Evolutionary conservation across 441 rosid species (phyloP), one percentile per base, ranked within the genome.

Genomic region (Arabidopsis lyrata): DNA sequence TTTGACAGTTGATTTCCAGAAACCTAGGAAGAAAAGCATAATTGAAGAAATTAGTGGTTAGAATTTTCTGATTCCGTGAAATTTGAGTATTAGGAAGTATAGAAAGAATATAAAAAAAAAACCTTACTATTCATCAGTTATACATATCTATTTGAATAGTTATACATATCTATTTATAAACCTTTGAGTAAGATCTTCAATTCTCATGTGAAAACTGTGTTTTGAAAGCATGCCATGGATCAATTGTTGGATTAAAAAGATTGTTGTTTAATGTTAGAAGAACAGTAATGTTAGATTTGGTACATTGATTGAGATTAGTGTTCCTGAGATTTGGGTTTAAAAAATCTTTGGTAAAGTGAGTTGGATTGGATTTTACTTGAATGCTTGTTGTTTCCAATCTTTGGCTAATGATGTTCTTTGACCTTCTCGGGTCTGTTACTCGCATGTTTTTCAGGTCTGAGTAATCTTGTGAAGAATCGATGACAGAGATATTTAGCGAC

Each of bases 401-500:
- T 50, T 66, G 49, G 20, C 41, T 34, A 59, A 49, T 70, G 49
- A 31, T 14, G 16, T 22, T 49, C 10, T 34, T 74, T 60, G 34
- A 73, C 14, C 63, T 58, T 27, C 22, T 56, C 44, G 16, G 45
- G 16, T 18, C 8, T 35, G 56, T 32, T 29, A 18, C 68, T 66
- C 34, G 58, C 9, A 11, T 78, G 71, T 66, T 68, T 80, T 80
- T 71, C 89, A 84, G 88, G 86, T 81, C 70, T 70, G 61, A 70
- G 70, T 71, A 49, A 16, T 41, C 58, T 35, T 34, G 3, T 53
- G 11, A 47, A 63, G 63, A 67, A 54, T 56, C 49, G 31, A 91
- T 88, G 93, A 70, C 85, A 83, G 93, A 86, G 57, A 71, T 86
- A 42, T 81, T 82, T 66, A 64, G 83, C 72, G 79, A 80, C 74